Base-by-base conservation (phyloP, 768 basidiomycete genomes). In the Austroboletus festivus region DNA sequence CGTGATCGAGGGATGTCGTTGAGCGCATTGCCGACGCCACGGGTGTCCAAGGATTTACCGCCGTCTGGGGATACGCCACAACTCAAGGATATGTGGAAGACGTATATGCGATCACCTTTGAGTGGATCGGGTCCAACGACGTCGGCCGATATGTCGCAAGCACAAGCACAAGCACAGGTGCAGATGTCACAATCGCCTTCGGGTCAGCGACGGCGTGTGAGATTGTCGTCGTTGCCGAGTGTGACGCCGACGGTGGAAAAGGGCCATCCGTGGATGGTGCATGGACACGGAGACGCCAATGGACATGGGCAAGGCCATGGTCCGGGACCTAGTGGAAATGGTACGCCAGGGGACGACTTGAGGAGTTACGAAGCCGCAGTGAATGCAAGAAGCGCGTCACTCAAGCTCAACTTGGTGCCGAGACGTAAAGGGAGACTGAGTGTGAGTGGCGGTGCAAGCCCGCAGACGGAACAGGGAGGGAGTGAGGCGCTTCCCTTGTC, bases 361-460 rank as follows among this genome's bases (percentile, higher is more conserved):
- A 71, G 76, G 50, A 78, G 79, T 48, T 90, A 90, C 49, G 84
- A 88, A 60, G 85, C 84, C 35, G 88, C 88, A 4, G 81, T 89
- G 15, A 65, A 87, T 45, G 86, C 87, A 26, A 72, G 85, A 44
- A 82, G 77, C 59, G 73, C 85, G 19, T 78, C 83, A 1, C 75
- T 78, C 48, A 76, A 71, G 48, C 63, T 88, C 34, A 83, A 77
- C 54, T 65, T 86, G 22, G 73, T 75, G 12, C 76, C 79, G 40
- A 72, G 61, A 64, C 65, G 65, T 65, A 51, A 54, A 63, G 59
- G 50, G 44, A 60, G 49, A 30, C 57, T 47, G 9, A 51, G 51
- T 45, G 24, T 49, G 40, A 42, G 53, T 28, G 39, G 28, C 7
- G 28, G 28, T 12, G 28, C 48, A 16, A 63, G 62, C 35, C 54